Evolutionary conservation across 805 yeast species (phyloP).

Genomic region (Sugiyamaella smithiae): DNA sequence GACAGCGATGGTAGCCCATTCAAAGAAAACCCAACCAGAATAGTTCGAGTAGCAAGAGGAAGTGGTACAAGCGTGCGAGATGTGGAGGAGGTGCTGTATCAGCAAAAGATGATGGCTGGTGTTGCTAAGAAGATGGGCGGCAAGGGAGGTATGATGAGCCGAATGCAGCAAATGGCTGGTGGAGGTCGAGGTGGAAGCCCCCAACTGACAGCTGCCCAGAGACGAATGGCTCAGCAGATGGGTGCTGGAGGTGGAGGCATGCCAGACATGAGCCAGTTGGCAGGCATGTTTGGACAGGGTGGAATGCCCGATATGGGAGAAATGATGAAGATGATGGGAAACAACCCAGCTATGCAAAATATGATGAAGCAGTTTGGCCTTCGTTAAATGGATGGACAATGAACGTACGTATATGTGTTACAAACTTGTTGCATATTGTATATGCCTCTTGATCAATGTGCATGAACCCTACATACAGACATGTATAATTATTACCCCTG

Average conservation of each 20-base stretch:
- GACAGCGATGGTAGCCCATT: slow-evolving; percentile 86
- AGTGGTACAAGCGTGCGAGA: slow-evolving; percentile 91
- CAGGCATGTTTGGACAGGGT: slow-evolving; percentile 55
- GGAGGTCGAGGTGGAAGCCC: slow-evolving; percentile 37
- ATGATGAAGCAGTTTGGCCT: slow-evolving; percentile 51
- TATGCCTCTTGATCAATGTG: too few relatives aligned
- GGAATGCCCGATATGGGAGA: slow-evolving; percentile 70
- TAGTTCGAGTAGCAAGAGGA: slow-evolving; percentile 89
- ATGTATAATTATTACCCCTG: too few relatives aligned
- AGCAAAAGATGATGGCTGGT: slow-evolving; percentile 89
- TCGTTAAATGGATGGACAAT: slow-evolving; percentile 13
- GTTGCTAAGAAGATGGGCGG: slow-evolving; percentile 76
- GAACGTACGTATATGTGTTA: too few relatives aligned
- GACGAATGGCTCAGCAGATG: slow-evolving; percentile 47
- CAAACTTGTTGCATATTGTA: too few relatives aligned
- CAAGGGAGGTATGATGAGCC: slow-evolving; percentile 50
- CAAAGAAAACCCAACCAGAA: slow-evolving; percentile 75
- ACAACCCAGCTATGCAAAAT: slow-evolving; percentile 47
- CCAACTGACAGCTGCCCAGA: slow-evolving; percentile 46
- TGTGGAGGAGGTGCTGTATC: slow-evolving; percentile 87
- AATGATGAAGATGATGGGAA: slow-evolving; percentile 57
- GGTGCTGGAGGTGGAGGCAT: slow-evolving; percentile 54
- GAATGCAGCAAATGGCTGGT: slow-evolving; percentile 37
- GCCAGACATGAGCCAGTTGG: slow-evolving; percentile 50
- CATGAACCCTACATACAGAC: slow-evolving; percentile 2